Base-by-base conservation (phyloP, 1,284 basidiomycete species). In the Apiotrichum domesticum region DNA sequence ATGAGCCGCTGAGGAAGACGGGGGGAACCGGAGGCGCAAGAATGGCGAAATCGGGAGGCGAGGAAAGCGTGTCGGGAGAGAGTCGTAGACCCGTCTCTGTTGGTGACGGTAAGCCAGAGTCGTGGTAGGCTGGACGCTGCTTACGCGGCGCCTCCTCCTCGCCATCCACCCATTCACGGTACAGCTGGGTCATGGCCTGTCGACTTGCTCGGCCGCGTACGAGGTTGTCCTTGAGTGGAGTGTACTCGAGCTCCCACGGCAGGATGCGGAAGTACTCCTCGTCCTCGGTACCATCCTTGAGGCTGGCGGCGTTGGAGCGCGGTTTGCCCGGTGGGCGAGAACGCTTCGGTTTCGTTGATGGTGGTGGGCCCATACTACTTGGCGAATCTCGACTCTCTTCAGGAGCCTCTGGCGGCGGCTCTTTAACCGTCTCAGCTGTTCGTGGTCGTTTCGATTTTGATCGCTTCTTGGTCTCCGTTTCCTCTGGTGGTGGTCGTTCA, bases 41-140 rank as follows among this genome's bases (percentile, higher is more conserved):
- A 70, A 80, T 59, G 70, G 78, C 37, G 74, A 81, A 73, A 75
- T 82, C 53, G 71, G 81, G 67, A 1, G 63, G 46, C 9, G 69
- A 63, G 29, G 70, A 64, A 14, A 67, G 46, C 49, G 55, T 47
- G 10, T 71, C 70, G 6, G 71, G 68, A 0, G 70, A 71, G 13
- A 70, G 62, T 3, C 67, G 65, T 14, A 70, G 35, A 35, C 68
- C 70, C 8, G 72, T 69, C 33, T 73, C 69, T 1, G 73, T 73
- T 2, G 73, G 72, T n/a, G 72, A 74, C 1, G 71, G 73, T 9
- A 75, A 52, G 8, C 72, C 72, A 5, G 72, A 71, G 11, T 67
- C 67, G 46, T 68, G 65, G 29, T 66, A 57, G 6, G 66, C 39
- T 1, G 66, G 46, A 44, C 54, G 43, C 51, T 42, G 13, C 46